A percentile compares a stretch with the other conserved stretches of the same genome.
phyloP scores from a whole-genome alignment of 768 basidiomycete species.

The Nidularia pulvinata region DNA sequence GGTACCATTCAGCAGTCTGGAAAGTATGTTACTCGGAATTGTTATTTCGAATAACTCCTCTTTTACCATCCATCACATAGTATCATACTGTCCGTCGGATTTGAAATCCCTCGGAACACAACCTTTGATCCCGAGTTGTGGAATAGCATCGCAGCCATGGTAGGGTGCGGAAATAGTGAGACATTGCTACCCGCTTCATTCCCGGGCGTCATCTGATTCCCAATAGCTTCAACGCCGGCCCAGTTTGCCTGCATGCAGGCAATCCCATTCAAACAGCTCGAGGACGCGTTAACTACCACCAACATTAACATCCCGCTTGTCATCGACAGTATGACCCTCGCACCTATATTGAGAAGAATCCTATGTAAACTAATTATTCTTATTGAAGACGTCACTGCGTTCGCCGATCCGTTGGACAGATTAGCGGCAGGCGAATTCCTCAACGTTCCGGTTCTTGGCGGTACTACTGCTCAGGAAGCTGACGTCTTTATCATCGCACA shows the following conservation, averaged over 20 bases:
- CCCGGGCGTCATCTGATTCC: slow-evolving; percentile 1
- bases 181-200: not conserved
- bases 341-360: too few species aligned
- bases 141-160: slow-evolving; percentile 22
- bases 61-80: too few species aligned
- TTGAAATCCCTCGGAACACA: not conserved
- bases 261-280: slow-evolving; percentile 22
- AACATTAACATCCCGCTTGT: slow-evolving; percentile 22
- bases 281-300: slow-evolving; percentile 26
- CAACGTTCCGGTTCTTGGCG: slow-evolving; percentile 23
- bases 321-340: slow-evolving; percentile 20
- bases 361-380: too few species aligned
- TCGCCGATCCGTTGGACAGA: slow-evolving; percentile 21
- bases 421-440: slow-evolving; percentile 23
- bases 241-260: slow-evolving; percentile 35
- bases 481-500: slow-evolving; percentile 28
- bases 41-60: too few species aligned
- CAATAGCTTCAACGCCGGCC: slow-evolving; percentile 15
- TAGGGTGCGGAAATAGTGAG: slow-evolving; percentile 29
- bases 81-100: too few species aligned
- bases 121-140: slow-evolving; percentile 19
- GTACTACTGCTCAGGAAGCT: slow-evolving; percentile 27
- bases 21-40: too few species aligned
- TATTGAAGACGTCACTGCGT: slow-evolving; percentile 24
- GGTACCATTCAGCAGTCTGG: slow-evolving; percentile 33